Base-by-base conservation (phyloP, 495 filamentous ascomycete genomes). In the Geoglossum glabrum region DNA sequence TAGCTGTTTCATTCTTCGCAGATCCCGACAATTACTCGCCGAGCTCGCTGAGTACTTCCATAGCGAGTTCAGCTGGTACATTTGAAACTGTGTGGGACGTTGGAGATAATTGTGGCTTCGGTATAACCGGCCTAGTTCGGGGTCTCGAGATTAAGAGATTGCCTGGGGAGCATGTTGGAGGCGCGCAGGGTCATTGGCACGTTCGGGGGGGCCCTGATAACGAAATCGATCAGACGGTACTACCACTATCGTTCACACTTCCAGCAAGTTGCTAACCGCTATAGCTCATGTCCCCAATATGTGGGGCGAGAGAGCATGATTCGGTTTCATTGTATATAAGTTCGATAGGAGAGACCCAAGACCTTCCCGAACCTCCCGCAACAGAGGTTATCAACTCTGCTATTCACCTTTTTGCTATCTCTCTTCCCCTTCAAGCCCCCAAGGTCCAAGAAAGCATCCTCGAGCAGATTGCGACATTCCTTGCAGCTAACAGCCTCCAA, bases 1-100 rank as follows among this genome's bases (percentile, higher is more conserved):
- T 95, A 13, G 89, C 92, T 7, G 82, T 95, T 21, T 85, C 88
- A 0, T 83, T 88, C 1, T 95, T 99, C 69, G 86, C 92, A 8
- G 89, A 97, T 64, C 88, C 93, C 0, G 90, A 96, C 59, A 86
- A 84, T 60, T 85, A 85, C 61, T 82, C 83, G 8, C 79, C 87
- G 3, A 88, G 80, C 61, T 89, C 88, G 19, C 68, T 97, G 26
- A 94, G 92, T 64, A 84, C 87, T 21, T 88, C 89, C 0, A 97
- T 99, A 63, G 90, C 90, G 3, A 90, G 80, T 60, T 85, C 90
- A n/a, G 83, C 87, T 3, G 86, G 84, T 0, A 84, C 79, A 30
- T 95, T 97, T 64, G 92, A 99, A 59, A 85, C 76, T 2, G 76
- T 99, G 23, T 99, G 92, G 92, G 92, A 97, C 57, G 76, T 93